Conservation (phyloP, 2,329 filamentous ascomycete genomes). For the Botryosphaeria dothidea region DNA sequence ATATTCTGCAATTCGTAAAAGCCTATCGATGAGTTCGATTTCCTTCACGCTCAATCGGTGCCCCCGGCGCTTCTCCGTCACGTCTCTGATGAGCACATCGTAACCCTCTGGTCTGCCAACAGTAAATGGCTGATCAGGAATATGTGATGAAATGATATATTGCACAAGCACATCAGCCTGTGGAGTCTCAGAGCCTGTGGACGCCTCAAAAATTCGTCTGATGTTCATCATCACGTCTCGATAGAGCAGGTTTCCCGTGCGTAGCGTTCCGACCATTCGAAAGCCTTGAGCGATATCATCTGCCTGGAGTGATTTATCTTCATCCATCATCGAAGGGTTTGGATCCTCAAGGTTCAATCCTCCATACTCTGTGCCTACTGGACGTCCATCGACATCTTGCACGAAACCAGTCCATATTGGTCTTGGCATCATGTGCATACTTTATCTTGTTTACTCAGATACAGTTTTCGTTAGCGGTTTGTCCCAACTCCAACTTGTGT, state of each 20-base stretch:
- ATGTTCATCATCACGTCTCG: not conserved
- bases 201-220: not conserved
- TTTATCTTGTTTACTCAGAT: not conserved
- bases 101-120: not conserved
- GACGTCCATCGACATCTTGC: not conserved
- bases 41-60: not conserved
- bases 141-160: not conserved
- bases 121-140: not conserved
- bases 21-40: not conserved
- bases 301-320: not conserved
- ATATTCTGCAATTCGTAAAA: not conserved
- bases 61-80: not conserved
- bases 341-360: not conserved
- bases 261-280: not conserved
- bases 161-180: not conserved
- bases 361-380: not conserved
- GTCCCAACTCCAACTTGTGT: not conserved
- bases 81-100: not conserved
- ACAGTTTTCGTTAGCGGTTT: no score
- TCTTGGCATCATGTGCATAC: not conserved
- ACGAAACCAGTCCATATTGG: not conserved
- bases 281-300: not conserved
- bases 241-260: not conserved
- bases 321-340: not conserved
- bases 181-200: not conserved